Conservation (phyloP, 495 filamentous ascomycete species). For the Elasticomyces elasticus region DNA sequence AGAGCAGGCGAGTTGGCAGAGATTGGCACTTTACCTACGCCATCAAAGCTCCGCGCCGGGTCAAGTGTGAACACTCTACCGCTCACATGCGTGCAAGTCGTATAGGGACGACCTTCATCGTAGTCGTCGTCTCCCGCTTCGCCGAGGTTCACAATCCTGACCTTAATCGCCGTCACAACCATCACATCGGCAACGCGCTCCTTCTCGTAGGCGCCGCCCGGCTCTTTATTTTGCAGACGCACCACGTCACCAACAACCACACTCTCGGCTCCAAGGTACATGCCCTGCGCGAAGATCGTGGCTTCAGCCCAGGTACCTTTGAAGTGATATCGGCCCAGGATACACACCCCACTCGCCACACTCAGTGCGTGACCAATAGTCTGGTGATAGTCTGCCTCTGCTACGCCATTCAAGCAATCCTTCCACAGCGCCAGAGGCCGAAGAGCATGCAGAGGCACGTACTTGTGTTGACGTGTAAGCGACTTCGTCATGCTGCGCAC, state of each 20-base stretch:
- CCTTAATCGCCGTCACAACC: constrained; percentile 40
- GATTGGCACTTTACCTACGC: constrained; percentile 15
- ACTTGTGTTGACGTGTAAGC: constrained; percentile 43
- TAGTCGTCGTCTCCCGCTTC: constrained; percentile 38
- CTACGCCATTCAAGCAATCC: constrained; percentile 34
- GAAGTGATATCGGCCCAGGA: constrained; percentile 43
- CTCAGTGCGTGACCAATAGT: constrained; percentile 48
- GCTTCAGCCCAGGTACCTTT: constrained; percentile 46
- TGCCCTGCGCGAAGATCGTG: constrained; percentile 40
- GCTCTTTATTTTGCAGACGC: constrained; percentile 37
- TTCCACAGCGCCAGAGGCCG: constrained; percentile 47
- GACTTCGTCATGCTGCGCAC: constrained; percentile 39
- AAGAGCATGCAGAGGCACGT: constrained; percentile 44
- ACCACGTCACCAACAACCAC: constrained; percentile 44
- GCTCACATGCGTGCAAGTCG: constrained; percentile 34
- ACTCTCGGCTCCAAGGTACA: constrained; percentile 49
- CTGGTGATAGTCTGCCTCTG: constrained; percentile 39
- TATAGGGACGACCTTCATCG: constrained; percentile 36
- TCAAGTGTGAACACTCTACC: constrained; percentile 43
- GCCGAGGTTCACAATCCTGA: constrained; percentile 35
- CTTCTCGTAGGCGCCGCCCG: constrained; percentile 12
- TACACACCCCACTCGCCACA: constrained; percentile 42
- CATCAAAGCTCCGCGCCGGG: constrained; percentile 22
- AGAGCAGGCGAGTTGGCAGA: constrained; percentile 25
- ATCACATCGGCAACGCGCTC: constrained; percentile 43